Evolutionary conservation across 345 rosid species (phyloP).

Genomic region (Eucalyptus brandiana): DNA sequence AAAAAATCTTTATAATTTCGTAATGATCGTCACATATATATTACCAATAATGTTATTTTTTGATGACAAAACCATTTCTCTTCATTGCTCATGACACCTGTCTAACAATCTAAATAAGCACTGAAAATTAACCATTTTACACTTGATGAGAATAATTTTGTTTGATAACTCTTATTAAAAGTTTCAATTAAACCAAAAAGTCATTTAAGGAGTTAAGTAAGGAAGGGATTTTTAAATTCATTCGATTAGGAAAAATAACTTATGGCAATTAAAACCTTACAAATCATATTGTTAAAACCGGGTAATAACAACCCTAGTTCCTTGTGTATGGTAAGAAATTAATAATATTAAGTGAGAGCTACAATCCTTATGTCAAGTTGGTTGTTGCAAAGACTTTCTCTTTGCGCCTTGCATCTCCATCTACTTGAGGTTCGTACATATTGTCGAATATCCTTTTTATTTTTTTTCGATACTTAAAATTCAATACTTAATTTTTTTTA

Average conservation of each 20-base stretch:
- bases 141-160: not conserved
- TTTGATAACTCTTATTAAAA: not conserved
- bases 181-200: not conserved
- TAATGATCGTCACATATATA: not conserved
- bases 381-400: not conserved
- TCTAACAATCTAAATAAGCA: not conserved
- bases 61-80: not conserved
- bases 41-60: not conserved
- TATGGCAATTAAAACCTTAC: not conserved
- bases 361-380: not conserved
- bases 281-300: too few relatives aligned
- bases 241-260: not conserved
- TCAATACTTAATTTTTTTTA: not conserved
- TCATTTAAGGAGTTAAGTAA: not conserved
- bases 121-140: not conserved
- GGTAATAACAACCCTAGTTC: not conserved
- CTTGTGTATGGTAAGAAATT: not conserved
- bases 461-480: not conserved
- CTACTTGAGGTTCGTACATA: not conserved
- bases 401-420: not conserved
- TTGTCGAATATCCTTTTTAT: not conserved
- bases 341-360: not conserved
- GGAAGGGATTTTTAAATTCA: not conserved
- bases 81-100: not conserved
- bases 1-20: not conserved